Conservation (phyloP, 75 land plant species). For the Pinus tabuliformis region DNA sequence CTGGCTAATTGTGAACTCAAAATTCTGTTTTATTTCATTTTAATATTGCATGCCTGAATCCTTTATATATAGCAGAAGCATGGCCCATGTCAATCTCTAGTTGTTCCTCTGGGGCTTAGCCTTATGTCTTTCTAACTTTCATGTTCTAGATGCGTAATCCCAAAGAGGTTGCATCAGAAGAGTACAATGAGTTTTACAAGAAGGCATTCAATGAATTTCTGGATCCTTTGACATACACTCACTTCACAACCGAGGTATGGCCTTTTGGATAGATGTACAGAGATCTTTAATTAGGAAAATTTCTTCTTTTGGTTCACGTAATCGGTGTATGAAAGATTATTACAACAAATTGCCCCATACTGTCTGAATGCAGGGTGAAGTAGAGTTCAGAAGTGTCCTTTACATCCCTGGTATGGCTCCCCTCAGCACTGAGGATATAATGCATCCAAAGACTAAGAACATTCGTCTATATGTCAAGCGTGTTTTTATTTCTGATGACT, state of each 20-base stretch:
- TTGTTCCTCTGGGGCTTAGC: neutral
- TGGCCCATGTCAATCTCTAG: neutral
- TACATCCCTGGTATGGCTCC: constrained; percentile 99
- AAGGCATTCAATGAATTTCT: constrained; percentile 91
- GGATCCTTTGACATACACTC: constrained; percentile 82
- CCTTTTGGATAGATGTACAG: neutral
- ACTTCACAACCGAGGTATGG: constrained; percentile 91
- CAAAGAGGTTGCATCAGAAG: constrained; percentile 80
- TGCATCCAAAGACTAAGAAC: constrained; percentile 83
- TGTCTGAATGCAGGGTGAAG: constrained; percentile 76
- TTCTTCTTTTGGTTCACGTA: neutral
- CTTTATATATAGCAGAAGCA: neutral
- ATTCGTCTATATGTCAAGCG: constrained; percentile 93
- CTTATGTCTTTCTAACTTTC: constrained; percentile 10
- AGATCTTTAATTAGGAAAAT: neutral
- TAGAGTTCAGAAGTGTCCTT: constrained; percentile 90
- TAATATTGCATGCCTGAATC: neutral
- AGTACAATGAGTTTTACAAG: constrained; percentile 86
- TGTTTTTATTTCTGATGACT: constrained; percentile 97
- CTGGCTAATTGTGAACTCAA: neutral
- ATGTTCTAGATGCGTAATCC: constrained; percentile 65
- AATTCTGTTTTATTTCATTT: neutral
- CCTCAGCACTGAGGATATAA: constrained; percentile 76
- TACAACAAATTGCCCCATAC: neutral
- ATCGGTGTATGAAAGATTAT: neutral